Base-by-base conservation (phyloP, 768 basidiomycete genomes). In the Amanita brunnescens region DNA sequence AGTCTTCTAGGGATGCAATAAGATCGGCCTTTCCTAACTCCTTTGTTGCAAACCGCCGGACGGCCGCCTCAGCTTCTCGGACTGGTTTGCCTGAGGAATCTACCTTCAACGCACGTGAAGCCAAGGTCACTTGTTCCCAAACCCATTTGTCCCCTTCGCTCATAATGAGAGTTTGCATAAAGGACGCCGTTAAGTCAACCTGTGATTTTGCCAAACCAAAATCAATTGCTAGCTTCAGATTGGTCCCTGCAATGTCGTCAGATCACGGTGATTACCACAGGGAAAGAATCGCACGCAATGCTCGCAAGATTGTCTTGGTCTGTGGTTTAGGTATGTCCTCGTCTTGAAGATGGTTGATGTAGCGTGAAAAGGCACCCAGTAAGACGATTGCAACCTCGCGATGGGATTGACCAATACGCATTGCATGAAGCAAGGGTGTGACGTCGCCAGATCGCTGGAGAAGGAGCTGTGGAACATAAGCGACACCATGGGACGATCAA, bases 161-260 rank as follows among this genome's bases (percentile, higher is more conserved):
- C 94, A 97, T 97, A 58, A 98, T 81, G 32, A 97, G 71, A 13
- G 91, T 91, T 69, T 98, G 94, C 59, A 98, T 71, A 67, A 94
- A 97, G 0, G 90, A 92, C 3, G 94, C 88, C 45, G 90, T 87
- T 40, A 98, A 75, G 60, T 90, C 85, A 54, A 80, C 86, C 62
- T 91, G 86, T 0, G 83, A 81, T 59, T 80, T 83, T 55, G 86
- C 78, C 37, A 95, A 74, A 16, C 91, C 91, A 58, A 85, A 85
- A 61, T 93, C 89, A 47, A 97, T 96, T 2, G 92, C 94, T 40
- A 92, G 77, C 64, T 95, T 94, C 49, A 98, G 77, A 63, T 94
- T 91, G 14, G 80, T 77, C 38, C 87, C 87, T 83, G 43, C 52
- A 20, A 30, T 16, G 16, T 33, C 18, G 24, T 51, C 24, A 51